These are phyloP conservation scores for Nitzschia sp. DNA, from an alignment of 108 stramenopile genomes.

Conservation along the genomic window DNA sequence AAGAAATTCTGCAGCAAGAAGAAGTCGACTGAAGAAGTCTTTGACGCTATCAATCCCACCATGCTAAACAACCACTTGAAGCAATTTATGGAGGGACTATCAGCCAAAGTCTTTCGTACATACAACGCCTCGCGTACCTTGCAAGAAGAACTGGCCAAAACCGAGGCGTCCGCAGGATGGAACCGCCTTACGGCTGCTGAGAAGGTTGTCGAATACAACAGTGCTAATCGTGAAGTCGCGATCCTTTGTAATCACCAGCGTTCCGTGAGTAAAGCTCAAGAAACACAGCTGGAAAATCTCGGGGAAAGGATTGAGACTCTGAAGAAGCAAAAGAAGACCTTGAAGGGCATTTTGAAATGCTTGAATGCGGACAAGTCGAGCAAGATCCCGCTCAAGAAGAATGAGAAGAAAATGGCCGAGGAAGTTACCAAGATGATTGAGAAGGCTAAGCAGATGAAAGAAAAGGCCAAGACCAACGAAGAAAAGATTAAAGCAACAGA, in stretches of 20 bases:
- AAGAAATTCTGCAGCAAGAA: slow-evolving; percentile 90
- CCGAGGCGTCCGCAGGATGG: slow-evolving; percentile 68
- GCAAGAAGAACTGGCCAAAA: slow-evolving; percentile 91
- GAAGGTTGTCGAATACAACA: slow-evolving; percentile 98
- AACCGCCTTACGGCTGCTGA: slow-evolving; percentile 78
- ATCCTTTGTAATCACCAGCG: slow-evolving; percentile 99
- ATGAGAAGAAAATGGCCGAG: slow-evolving; percentile 60
- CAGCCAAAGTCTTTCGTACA: slow-evolving; percentile 99
- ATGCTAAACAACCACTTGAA: slow-evolving; percentile 93
- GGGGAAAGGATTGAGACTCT: slow-evolving; percentile 79
- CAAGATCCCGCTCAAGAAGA: slow-evolving; percentile 81
- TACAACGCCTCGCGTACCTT: slow-evolving; percentile 99
- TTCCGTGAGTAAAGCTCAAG: slow-evolving; percentile 95
- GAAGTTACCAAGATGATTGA: slow-evolving; percentile 66
- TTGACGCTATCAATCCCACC: slow-evolving; percentile 92
- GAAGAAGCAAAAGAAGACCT: slow-evolving; percentile 82
- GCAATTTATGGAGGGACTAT: slow-evolving; percentile 96
- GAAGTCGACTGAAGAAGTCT: slow-evolving; percentile 90
- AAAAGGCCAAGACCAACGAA: slow-evolving; percentile 91
- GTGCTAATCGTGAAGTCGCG: slow-evolving; percentile 98
- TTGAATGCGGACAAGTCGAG: slow-evolving; percentile 59
- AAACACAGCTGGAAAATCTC: slow-evolving; percentile 79
- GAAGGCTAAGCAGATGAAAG: slow-evolving; percentile 90
- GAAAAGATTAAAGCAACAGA: slow-evolving; percentile 93
- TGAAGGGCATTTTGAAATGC: slow-evolving; percentile 79